A percentile compares a stretch with the other conserved stretches of the same genome.
Evolutionary conservation across 495 filamentous ascomycete genomes (phyloP).

Genomic region (Xylaria grammica): DNA sequence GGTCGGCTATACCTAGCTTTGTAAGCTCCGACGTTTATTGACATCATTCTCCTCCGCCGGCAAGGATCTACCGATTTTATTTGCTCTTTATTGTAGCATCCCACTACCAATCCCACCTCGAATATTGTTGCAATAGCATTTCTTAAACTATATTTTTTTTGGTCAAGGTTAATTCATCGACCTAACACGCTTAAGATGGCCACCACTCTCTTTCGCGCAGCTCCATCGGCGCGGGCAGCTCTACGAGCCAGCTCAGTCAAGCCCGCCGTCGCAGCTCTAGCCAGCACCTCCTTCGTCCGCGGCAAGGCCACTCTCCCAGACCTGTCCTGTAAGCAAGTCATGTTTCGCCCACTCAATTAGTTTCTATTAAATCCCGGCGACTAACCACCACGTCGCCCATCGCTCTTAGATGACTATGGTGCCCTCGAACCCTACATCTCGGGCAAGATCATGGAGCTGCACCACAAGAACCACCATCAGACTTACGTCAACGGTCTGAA

Average conservation of each 20-base stretch:
- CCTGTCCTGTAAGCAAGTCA: conserved; percentile 74
- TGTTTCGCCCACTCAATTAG: too few relatives aligned
- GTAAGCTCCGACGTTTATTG: not conserved
- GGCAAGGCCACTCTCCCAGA: conserved; percentile 94
- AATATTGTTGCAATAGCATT: not conserved
- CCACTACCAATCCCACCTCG: not conserved
- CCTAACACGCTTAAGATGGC: conserved; percentile 50
- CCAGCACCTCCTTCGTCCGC: conserved; percentile 74
- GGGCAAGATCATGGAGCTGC: conserved; percentile 97
- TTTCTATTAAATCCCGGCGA: too few relatives aligned
- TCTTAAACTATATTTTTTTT: not conserved
- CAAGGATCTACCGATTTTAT: too few relatives aligned
- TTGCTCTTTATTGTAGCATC: not conserved
- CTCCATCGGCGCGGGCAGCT: conserved; percentile 49
- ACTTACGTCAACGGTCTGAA: conserved; percentile 80
- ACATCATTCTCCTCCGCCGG: conserved; percentile 10
- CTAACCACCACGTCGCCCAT: not conserved
- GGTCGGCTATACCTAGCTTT: not conserved
- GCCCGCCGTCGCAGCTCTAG: conserved; percentile 57
- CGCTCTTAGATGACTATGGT: conserved; percentile 73
- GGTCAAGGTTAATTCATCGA: not conserved
- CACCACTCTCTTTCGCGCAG: conserved; percentile 58
- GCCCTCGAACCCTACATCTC: conserved; percentile 95
- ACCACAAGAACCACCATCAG: conserved; percentile 79
- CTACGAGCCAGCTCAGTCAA: conserved; percentile 48